Evolutionary conservation across 2,329 filamentous ascomycete genomes (phyloP), one percentile per base, ranked within the genome.

Genomic region (Xenosphaeropsis pyriputrescens): DNA sequence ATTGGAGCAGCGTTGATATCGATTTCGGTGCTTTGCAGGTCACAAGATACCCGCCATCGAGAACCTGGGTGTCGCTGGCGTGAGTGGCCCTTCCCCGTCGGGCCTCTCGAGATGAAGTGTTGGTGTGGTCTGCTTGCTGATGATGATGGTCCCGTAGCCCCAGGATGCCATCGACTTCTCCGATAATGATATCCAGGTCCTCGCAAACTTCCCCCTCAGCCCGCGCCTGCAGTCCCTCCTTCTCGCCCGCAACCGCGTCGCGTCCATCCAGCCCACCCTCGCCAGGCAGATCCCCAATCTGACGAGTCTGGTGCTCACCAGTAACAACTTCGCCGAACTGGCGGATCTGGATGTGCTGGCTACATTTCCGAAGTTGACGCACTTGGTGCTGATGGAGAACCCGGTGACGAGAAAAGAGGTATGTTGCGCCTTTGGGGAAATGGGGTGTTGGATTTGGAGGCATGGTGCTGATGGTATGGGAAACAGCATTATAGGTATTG

Each of bases 111-210:
- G n/a, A n/a, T n/a, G n/a, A n/a, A n/a, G n/a, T n/a, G n/a, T n/a
- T n/a, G n/a, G n/a, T n/a, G n/a, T n/a, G n/a, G n/a, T n/a, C n/a
- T n/a, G n/a, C n/a, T n/a, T n/a, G n/a, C n/a, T n/a, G n/a, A n/a
- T n/a, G n/a, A n/a, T n/a, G n/a, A n/a, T n/a, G n/a, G n/a, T n/a
- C n/a, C n/a, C 14, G 14, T 52, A 93, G 85, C 85, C 88, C 51
- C 86, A 93, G 72, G 91, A 96, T 67, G 79, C 85, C 47, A 93
- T 98, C 68, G 91, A 98, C 65, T 79, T 98, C 53, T 96, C 91
- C 60, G 91, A 98, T 68, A 98, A 98, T 61, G 88, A 95, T 61
- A 89, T 98, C 54, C 76, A 84, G 50, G 68, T 80, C 36, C 73
- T 98, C 45, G 80, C 79, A 47, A 95, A 95, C 64, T 94, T 98